Evolutionary conservation across 1,284 basidiomycete species (phyloP).

Genomic region (Malassezia furfur): DNA sequence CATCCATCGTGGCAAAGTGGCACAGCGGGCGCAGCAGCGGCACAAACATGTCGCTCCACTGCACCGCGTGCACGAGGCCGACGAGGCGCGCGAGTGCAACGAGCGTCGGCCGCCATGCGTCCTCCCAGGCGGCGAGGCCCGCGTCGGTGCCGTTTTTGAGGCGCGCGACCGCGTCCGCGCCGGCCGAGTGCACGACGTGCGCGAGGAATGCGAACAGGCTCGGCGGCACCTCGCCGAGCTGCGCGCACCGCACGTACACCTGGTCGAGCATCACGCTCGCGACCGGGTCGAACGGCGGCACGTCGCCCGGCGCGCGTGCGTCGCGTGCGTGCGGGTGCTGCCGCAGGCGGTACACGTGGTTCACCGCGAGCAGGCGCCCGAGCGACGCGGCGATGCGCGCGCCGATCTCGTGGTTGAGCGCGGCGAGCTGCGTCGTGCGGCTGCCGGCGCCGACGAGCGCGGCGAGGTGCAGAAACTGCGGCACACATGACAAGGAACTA

Average conservation of each 20-base stretch:
- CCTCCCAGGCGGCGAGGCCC: constrained; percentile 3
- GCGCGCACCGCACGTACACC: background rate
- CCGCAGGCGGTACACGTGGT: background rate
- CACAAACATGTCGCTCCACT: constrained; percentile 2
- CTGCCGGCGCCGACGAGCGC: background rate
- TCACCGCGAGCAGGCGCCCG: constrained; percentile 9
- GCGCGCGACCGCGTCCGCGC: constrained; percentile 4
- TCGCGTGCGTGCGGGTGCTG: background rate
- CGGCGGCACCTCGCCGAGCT: background rate
- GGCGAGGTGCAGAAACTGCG: constrained; percentile 3
- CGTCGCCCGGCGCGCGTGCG: background rate
- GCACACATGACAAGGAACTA: constrained; percentile 6
- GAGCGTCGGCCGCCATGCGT: constrained; percentile 8
- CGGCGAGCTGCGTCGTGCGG: background rate
- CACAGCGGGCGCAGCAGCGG: constrained; percentile 13
- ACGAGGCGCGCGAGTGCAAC: background rate
- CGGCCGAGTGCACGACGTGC: constrained; percentile 16
- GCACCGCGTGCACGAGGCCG: background rate
- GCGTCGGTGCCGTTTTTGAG: background rate
- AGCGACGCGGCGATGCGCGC: constrained; percentile 8
- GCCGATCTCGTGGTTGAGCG: constrained; percentile 1
- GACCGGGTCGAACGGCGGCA: constrained; percentile 12
- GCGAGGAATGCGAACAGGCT: constrained; percentile 5
- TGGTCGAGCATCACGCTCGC: constrained; percentile 5
- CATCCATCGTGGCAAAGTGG: constrained; percentile 15